These are phyloP conservation scores for Mycena capillaripes DNA, from an alignment of 768 basidiomycete genomes.

Conservation along the genomic window DNA sequence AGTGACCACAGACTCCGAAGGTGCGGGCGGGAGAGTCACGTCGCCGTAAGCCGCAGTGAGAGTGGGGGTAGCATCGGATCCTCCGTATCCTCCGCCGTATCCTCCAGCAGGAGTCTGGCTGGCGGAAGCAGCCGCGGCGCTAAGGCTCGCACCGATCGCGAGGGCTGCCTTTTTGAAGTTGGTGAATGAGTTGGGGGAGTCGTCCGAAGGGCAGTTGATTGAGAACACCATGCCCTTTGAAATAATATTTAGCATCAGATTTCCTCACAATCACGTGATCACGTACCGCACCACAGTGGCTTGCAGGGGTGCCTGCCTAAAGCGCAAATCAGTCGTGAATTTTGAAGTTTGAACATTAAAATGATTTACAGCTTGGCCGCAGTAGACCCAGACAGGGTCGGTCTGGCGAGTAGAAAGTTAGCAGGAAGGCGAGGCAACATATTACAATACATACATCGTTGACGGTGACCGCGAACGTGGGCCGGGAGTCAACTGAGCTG, in stretches of 20 bases:
- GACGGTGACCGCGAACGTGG: conserved; percentile 64
- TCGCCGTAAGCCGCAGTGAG: conserved; percentile 64
- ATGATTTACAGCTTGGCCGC: too few relatives aligned
- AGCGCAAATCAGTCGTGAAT: too few relatives aligned
- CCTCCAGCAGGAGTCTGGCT: conserved; percentile 40
- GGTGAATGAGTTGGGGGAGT: conserved; percentile 69
- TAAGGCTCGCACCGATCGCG: conserved; percentile 64
- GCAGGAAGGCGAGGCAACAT: conserved; percentile 4
- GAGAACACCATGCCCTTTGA: conserved; percentile 74
- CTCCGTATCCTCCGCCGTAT: conserved; percentile 14
- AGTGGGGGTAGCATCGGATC: conserved; percentile 36
- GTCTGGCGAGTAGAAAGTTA: conserved; percentile 50
- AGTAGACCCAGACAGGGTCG: conserved; percentile 72
- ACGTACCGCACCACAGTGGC: conserved; percentile 62
- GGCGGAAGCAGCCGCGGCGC: conserved; percentile 54
- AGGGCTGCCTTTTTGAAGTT: conserved; percentile 73
- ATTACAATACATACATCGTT: conserved; percentile 39
- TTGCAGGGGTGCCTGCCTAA: conserved; percentile 61
- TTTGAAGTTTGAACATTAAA: too few relatives aligned
- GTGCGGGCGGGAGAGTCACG: conserved; percentile 65
- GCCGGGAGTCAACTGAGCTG: conserved; percentile 62
- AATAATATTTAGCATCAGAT: neutral
- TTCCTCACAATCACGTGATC: neutral
- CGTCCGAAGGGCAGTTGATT: conserved; percentile 71
- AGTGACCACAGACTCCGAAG: conserved; percentile 58